phyloP scores from a whole-genome alignment of 495 filamentous ascomycete species.

The Thermothielavioides terrestris region DNA sequence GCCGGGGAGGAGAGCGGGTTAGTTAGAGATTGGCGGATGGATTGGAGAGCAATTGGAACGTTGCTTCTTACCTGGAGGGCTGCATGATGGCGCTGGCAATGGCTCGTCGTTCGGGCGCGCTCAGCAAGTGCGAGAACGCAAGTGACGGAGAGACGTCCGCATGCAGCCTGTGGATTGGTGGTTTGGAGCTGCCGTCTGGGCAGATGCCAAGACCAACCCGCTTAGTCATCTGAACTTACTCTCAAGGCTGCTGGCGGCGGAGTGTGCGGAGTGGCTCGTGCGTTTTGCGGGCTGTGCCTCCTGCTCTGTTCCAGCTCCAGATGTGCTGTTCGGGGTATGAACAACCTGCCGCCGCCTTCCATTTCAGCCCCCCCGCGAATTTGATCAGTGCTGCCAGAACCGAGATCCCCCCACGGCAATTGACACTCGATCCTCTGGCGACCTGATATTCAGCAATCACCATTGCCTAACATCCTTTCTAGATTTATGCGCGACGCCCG shows the following conservation, averaged over 20 bases:
- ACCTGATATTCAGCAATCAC: no score
- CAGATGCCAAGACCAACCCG: slow-evolving; percentile 2
- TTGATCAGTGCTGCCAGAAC: no score
- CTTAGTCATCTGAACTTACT: slow-evolving; percentile 5
- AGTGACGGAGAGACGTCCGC: background rate
- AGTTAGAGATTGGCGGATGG: background rate
- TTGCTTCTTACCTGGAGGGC: slow-evolving; percentile 37
- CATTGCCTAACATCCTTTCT: no score
- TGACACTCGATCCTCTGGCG: no score
- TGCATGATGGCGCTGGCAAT: slow-evolving; percentile 33
- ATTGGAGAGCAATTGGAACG: background rate
- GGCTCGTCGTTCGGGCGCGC: slow-evolving; percentile 15
- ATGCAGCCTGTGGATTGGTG: background rate
- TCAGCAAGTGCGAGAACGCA: background rate
- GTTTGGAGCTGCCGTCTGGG: background rate
- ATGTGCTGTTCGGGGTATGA: background rate
- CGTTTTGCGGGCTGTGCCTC: background rate
- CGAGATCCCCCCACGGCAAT: no score
- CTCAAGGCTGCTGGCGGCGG: no score
- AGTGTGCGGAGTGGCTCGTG: slow-evolving; percentile 6
- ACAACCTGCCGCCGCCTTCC: slow-evolving; percentile 4
- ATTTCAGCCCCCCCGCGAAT: background rate
- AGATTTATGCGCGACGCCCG: no score
- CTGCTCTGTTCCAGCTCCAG: slow-evolving; percentile 3
- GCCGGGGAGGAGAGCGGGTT: background rate